Evolutionary conservation across 805 yeast genomes (phyloP).

Genomic region (Komagataella mondaviorum): DNA sequence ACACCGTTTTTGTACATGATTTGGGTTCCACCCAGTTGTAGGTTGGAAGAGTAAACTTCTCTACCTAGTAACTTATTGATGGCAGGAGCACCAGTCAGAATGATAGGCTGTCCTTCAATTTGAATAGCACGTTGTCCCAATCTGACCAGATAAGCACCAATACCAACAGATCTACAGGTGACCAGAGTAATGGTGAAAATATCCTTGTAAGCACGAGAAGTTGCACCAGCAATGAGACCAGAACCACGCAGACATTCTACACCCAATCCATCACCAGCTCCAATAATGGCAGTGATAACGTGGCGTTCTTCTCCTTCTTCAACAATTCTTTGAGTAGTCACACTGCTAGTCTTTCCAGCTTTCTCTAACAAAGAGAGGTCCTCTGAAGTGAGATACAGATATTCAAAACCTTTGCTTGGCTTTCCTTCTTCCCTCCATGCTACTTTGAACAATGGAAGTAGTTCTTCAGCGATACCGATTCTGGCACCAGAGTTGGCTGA

Average conservation of each 20-base stretch:
- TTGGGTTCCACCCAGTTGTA: slow-evolving; percentile 98
- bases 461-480: slow-evolving; percentile 95
- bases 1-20: slow-evolving; percentile 98
- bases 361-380: slow-evolving; percentile 43
- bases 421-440: slow-evolving; percentile 76
- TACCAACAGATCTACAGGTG: slow-evolving; percentile 99
- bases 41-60: slow-evolving; percentile 91
- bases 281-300: slow-evolving; percentile 75
- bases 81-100: slow-evolving; percentile 98
- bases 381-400: slow-evolving; percentile 69
- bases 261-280: slow-evolving; percentile 94
- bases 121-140: slow-evolving; percentile 98
- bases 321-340: slow-evolving; percentile 65
- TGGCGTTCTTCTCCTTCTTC: slow-evolving; percentile 78
- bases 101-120: slow-evolving; percentile 97
- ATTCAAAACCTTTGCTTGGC: slow-evolving; percentile 80
- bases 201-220: slow-evolving; percentile 94
- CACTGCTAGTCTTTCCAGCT: slow-evolving; percentile 46
- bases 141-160: slow-evolving; percentile 97
- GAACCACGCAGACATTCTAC: slow-evolving; percentile 98
- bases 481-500: slow-evolving; percentile 99
- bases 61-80: slow-evolving; percentile 93
- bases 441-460: slow-evolving; percentile 77
- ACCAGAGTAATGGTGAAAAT: slow-evolving; percentile 96
- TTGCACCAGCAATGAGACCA: slow-evolving; percentile 97